These are phyloP conservation scores for Trichophyton equinum DNA, from an alignment of 2,329 filamentous ascomycete genomes.

Conservation along the genomic window DNA sequence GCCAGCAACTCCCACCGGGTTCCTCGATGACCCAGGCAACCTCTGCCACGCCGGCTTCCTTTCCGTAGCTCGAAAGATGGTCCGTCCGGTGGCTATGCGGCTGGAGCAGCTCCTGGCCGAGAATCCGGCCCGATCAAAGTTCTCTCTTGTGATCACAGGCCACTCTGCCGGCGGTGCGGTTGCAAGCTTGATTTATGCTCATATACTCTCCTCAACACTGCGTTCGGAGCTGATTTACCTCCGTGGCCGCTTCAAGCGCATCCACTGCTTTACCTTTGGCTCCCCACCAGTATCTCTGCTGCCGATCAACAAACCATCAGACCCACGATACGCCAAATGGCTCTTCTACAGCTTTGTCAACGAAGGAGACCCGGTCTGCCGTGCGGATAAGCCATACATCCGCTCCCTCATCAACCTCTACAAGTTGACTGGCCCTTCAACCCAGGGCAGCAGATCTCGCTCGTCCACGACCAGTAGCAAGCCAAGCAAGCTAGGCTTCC, in stretches of 20 bases:
- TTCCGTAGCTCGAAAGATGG: conserved; percentile 61
- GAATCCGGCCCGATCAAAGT: conserved; percentile 51
- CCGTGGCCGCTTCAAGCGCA: conserved; percentile 57
- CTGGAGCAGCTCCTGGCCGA: conserved; percentile 59
- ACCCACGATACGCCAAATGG: conserved; percentile 45
- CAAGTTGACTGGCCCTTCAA: conserved; percentile 42
- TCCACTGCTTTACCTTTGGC: conserved; percentile 82
- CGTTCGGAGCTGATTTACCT: conserved; percentile 58
- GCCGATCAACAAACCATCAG: conserved; percentile 50
- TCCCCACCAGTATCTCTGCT: conserved; percentile 63
- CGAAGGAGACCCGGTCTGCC: conserved; percentile 68
- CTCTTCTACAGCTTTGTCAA: conserved; percentile 72
- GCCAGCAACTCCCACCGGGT: conserved; percentile 52
- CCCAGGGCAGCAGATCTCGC: conserved; percentile 9
- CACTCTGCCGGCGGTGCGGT: conserved; percentile 80
- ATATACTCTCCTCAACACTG: conserved; percentile 55
- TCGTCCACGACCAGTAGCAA: conserved; percentile 10
- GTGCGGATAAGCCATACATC: conserved; percentile 67
- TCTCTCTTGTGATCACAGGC: conserved; percentile 69
- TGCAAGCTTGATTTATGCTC: conserved; percentile 63
- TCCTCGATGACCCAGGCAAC: conserved; percentile 67
- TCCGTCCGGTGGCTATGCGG: conserved; percentile 56
- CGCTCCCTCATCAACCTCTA: conserved; percentile 60
- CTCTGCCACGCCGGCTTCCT: conserved; percentile 73
- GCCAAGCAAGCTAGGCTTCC: conserved; percentile 1